Percentiles rank a stretch among this genome's conserved stretches.
phyloP scores from a whole-genome alignment of 768 basidiomycete genomes.

The Rhizopogon rudus region DNA sequence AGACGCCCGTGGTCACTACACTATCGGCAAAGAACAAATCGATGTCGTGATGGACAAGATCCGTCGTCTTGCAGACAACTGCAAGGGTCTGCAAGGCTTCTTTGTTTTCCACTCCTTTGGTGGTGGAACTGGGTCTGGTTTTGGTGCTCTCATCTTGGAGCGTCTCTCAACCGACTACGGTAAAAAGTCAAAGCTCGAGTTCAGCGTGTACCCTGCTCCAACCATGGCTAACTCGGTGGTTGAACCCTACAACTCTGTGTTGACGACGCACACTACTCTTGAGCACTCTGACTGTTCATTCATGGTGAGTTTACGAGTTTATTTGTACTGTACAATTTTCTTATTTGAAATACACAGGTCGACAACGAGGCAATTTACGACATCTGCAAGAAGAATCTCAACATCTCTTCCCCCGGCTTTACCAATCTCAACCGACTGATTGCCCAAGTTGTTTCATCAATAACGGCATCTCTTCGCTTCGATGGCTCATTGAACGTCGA shows the following conservation, averaged over 20 bases:
- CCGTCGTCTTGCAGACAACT: constrained; percentile 93
- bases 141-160: constrained; percentile 94
- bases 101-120: constrained; percentile 99
- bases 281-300: constrained; percentile 99
- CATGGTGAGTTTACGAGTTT: constrained; percentile 57
- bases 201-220: constrained; percentile 94
- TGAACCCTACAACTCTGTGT: constrained; percentile 95
- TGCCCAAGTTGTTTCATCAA: constrained; percentile 96
- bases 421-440: constrained; percentile 95
- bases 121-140: constrained; percentile 97
- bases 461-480: constrained; percentile 84
- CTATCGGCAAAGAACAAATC: constrained; percentile 96
- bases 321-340: constrained; percentile 3
- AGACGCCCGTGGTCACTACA: constrained; percentile 99
- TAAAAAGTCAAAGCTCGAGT: constrained; percentile 98
- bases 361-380: constrained; percentile 83
- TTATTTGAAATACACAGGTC: constrained; percentile 33
- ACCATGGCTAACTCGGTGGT: constrained; percentile 93
- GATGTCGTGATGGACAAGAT: constrained; percentile 95
- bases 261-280: constrained; percentile 97
- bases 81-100: constrained; percentile 95
- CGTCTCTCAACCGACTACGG: constrained; percentile 95
- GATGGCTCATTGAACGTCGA: constrained; percentile 64
- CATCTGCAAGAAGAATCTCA: constrained; percentile 86
- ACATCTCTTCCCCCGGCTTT: constrained; percentile 83